Base-by-base conservation (phyloP, 768 basidiomycete species). In the Suillus clintonianus region DNA sequence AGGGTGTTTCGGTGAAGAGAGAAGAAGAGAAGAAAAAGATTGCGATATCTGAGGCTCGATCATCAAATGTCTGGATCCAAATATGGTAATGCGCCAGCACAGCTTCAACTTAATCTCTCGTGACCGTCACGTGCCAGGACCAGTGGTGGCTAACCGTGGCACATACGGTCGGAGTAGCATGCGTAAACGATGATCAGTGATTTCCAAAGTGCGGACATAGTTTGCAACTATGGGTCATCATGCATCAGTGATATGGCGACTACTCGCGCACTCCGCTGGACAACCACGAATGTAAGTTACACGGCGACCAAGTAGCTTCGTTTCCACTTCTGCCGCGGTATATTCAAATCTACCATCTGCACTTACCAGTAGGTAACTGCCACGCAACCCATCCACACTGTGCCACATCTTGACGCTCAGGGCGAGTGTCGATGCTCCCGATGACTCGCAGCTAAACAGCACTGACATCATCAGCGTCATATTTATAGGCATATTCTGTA, bases 1-100 rank as follows among this genome's bases (percentile, higher is more conserved):
- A 65, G 62, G 71, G 69, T 24, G 65, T 70, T 83, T 79, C 78
- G 81, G 82, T 85, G 82, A 79, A 83, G 78, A 79, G 67, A 79
- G 78, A 81, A 78, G 77, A 78, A 75, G 71, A 80, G 77, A 73
- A 69, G 64, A 68, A 73, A 68, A 57, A 57, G 39, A 57, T 57
- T 27, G 56, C 17, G 36, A 34, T 17, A 34, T 2, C 2, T 36
- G 22, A 7, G 19, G 1, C 56, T 39, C 56, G 19, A 57, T 56
- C 56, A 41, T 57, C 39, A 27, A 39, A 57, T 41, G 27, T 57
- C 24, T 39, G 19, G 41, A 53, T 32, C 56, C 56, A 57, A 30
- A 57, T 57, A 57, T 57, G 56, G 56, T 6, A 57, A 2, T 22
- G 14, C 47, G 30, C 30, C 17, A 30, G 50, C 50, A 51, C 50